phyloP scores from a whole-genome alignment of 805 yeast genomes.

The Yarrowia keelungensis region DNA sequence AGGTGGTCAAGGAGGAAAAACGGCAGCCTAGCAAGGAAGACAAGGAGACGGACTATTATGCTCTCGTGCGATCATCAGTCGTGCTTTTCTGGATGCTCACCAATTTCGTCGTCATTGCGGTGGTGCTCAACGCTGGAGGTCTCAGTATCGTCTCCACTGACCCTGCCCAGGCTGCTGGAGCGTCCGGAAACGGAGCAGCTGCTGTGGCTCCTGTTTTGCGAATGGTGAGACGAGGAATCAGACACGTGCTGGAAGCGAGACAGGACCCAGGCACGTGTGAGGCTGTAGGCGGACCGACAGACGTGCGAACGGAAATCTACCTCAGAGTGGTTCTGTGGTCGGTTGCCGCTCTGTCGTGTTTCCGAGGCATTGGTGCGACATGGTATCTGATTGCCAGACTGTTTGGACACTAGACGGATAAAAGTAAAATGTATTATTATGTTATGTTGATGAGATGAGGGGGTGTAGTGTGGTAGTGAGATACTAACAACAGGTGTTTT shows the following conservation, averaged over 20 bases:
- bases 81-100: slow-evolving; percentile 89
- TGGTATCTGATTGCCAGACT: slow-evolving; percentile 58
- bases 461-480: no score
- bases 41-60: slow-evolving; percentile 81
- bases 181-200: slow-evolving; percentile 42
- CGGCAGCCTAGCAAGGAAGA: slow-evolving; percentile 54
- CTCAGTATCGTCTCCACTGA: slow-evolving; percentile 54
- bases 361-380: slow-evolving; percentile 78
- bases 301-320: slow-evolving; percentile 55
- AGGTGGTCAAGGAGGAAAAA: slow-evolving; percentile 50
- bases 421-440: slow-evolving; percentile 3
- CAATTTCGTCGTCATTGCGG: slow-evolving; percentile 79
- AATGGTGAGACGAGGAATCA: slow-evolving; percentile 42
- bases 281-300: slow-evolving; percentile 39
- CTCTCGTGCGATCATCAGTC: slow-evolving; percentile 85
- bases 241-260: slow-evolving; percentile 52
- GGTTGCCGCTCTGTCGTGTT: slow-evolving; percentile 87
- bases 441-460: background rate
- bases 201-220: slow-evolving; percentile 44
- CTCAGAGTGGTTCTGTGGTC: slow-evolving; percentile 89
- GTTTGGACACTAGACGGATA: slow-evolving; percentile 44
- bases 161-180: slow-evolving; percentile 42
- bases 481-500: no score
- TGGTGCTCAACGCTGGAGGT: slow-evolving; percentile 87
- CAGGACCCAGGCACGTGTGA: slow-evolving; percentile 45